phyloP scores from a whole-genome alignment of 208 protist genomes.

The Trypanosomatidae sp. region DNA sequence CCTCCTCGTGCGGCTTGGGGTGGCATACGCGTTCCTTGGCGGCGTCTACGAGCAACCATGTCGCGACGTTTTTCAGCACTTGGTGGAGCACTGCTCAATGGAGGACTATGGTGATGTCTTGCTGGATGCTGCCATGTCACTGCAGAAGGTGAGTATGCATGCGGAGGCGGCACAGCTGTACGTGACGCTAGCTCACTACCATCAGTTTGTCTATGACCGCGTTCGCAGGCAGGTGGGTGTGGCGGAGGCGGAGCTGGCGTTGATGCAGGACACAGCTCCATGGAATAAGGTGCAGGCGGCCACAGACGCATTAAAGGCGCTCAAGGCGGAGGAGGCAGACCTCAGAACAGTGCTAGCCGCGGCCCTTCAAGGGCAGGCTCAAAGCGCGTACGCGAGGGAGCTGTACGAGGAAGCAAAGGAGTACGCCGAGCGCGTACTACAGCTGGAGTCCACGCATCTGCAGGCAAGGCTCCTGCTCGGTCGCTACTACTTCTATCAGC shows the following conservation, averaged over 20 bases:
- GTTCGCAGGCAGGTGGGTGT: slow-evolving; percentile 16
- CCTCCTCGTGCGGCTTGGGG: slow-evolving; percentile 77
- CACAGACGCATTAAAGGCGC: slow-evolving; percentile 8
- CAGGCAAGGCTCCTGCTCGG: slow-evolving; percentile 76
- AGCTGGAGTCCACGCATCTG: slow-evolving; percentile 65
- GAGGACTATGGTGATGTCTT: slow-evolving; percentile 83
- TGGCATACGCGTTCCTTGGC: slow-evolving; percentile 79
- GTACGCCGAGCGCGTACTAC: slow-evolving; percentile 39
- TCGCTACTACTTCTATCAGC: slow-evolving; percentile 66
- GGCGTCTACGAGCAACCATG: slow-evolving; percentile 54
- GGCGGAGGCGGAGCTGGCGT: slow-evolving; percentile 19
- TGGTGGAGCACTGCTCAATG: slow-evolving; percentile 81
- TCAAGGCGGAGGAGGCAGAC: slow-evolving; percentile 24
- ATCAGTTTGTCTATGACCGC: slow-evolving; percentile 55
- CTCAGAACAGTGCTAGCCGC: slow-evolving; percentile 68
- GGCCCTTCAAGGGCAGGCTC: slow-evolving; percentile 59
- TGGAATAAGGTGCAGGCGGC: slow-evolving; percentile 19
- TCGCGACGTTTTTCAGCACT: slow-evolving; percentile 76
- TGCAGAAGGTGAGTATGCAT: slow-evolving; percentile 78
- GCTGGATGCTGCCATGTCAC: slow-evolving; percentile 69
- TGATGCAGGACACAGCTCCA: slow-evolving; percentile 20
- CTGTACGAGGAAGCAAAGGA: slow-evolving; percentile 30
- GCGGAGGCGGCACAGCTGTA: slow-evolving; percentile 60
- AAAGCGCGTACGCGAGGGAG: slow-evolving; percentile 46
- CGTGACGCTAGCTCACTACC: slow-evolving; percentile 62